Evolutionary conservation across 2,329 filamentous ascomycete genomes (phyloP).

Genomic region (Trichoderma asperellum): DNA sequence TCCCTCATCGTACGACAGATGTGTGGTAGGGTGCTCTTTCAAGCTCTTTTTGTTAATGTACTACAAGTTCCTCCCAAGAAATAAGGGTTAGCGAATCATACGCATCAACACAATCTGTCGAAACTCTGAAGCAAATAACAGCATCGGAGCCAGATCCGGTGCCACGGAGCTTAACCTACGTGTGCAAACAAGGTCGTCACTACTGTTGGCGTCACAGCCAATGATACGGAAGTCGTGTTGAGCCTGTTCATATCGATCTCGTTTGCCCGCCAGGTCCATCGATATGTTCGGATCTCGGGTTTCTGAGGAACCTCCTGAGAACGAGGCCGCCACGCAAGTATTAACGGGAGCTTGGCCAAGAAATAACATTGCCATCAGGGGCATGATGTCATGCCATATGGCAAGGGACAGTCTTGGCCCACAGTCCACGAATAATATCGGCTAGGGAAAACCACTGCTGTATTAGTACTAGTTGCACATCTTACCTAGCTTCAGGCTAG

Average conservation of each 20-base stretch:
- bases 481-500: not conserved
- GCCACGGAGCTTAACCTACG: slow-evolving; percentile 54
- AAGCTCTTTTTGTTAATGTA: slow-evolving; percentile 80
- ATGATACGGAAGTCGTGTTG: slow-evolving; percentile 79
- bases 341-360: slow-evolving; percentile 1
- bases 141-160: not conserved
- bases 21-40: slow-evolving; percentile 79
- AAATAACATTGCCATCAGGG: slow-evolving; percentile 25
- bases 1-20: slow-evolving; percentile 93
- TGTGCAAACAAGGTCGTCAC: slow-evolving; percentile 86
- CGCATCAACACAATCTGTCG: not conserved
- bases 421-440: slow-evolving; percentile 17
- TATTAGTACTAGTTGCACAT: slow-evolving; percentile 10
- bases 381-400: slow-evolving; percentile 31
- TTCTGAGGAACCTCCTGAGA: slow-evolving; percentile 3
- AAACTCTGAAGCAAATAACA: not conserved
- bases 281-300: slow-evolving; percentile 1
- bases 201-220: slow-evolving; percentile 85
- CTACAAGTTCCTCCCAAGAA: slow-evolving; percentile 47
- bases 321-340: not conserved
- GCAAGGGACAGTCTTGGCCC: slow-evolving; percentile 14
- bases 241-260: slow-evolving; percentile 54
- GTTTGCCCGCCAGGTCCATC: slow-evolving; percentile 3
- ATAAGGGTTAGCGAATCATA: not conserved
- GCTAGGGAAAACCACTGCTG: not conserved